phyloP scores from a whole-genome alignment of 2,329 filamentous ascomycete genomes.

The Waltergamsia citrina region DNA sequence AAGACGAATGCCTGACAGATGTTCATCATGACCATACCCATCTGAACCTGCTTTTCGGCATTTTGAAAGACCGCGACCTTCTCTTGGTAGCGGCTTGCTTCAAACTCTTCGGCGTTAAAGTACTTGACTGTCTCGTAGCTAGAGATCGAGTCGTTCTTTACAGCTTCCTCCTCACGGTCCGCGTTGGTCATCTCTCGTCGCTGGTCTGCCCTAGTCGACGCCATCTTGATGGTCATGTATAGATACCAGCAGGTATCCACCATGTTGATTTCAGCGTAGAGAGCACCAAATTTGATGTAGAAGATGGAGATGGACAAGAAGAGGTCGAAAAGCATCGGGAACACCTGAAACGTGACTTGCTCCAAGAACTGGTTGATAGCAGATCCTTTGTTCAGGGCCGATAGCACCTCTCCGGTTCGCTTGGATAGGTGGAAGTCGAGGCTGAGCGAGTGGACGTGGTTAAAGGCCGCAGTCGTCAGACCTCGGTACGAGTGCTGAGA shows the following conservation, averaged over 20 bases:
- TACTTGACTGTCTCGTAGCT: constrained; percentile 97
- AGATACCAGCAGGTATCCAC: constrained; percentile 94
- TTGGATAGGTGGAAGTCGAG: constrained; percentile 96
- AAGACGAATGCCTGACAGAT: constrained; percentile 74
- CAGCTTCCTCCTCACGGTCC: constrained; percentile 88
- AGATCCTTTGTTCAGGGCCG: constrained; percentile 89
- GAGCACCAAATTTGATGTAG: constrained; percentile 49
- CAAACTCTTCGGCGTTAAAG: constrained; percentile 76
- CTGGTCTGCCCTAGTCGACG: constrained; percentile 83
- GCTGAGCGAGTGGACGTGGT: constrained; percentile 92
- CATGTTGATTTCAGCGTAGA: constrained; percentile 83
- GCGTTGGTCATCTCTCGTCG: constrained; percentile 91
- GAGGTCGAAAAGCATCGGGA: constrained; percentile 90
- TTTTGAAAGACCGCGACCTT: constrained; percentile 64
- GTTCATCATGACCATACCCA: constrained; percentile 72
- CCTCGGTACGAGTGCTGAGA: constrained; percentile 95
- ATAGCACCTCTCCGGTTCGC: constrained; percentile 91
- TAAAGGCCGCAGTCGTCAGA: constrained; percentile 88
- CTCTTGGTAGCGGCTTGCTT: constrained; percentile 62
- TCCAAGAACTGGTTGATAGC: constrained; percentile 96
- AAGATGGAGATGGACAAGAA: constrained; percentile 73
- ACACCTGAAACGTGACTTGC: constrained; percentile 89
- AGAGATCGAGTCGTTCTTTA: constrained; percentile 97
- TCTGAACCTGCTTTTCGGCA: constrained; percentile 67
- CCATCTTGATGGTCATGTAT: constrained; percentile 93